Conservation (phyloP, 163 green algal genomes). For the Chlamydomonas reinhardtii region DNA sequence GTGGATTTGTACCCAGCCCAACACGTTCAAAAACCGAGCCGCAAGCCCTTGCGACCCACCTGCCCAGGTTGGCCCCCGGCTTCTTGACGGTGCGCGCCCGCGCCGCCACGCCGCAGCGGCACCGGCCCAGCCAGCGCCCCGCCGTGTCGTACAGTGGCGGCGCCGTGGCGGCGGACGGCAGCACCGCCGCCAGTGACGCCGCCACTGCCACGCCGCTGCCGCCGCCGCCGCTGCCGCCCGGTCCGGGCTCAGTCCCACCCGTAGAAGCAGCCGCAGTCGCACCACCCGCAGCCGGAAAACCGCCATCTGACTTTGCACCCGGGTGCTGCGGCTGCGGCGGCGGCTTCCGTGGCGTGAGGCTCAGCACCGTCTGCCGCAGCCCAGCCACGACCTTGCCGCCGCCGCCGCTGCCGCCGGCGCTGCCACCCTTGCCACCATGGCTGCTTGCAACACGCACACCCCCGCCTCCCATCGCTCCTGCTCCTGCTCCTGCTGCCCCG, state of each 20-base stretch:
- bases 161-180: not conserved
- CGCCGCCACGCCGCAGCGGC: slow-evolving; percentile 64
- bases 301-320: not conserved
- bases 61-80: slow-evolving; percentile 62
- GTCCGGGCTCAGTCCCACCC: too few species aligned
- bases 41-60: too few species aligned
- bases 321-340: not conserved
- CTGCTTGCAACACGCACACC: not conserved
- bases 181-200: not conserved
- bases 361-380: slow-evolving; percentile 23
- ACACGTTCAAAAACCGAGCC: too few species aligned
- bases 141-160: slow-evolving; percentile 43
- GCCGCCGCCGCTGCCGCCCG: not conserved
- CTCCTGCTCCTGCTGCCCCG: not conserved
- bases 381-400: not conserved
- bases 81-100: slow-evolving; percentile 59
- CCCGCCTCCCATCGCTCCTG: not conserved
- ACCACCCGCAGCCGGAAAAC: not conserved
- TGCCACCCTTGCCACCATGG: not conserved
- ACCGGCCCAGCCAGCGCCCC: slow-evolving; percentile 59
- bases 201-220: too few species aligned
- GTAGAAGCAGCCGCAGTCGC: not conserved
- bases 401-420: not conserved
- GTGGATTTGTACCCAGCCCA: too few species aligned
- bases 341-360: not conserved